Evolutionary conservation across 2,329 filamentous ascomycete species (phyloP), one percentile per base, ranked within the genome.

Genomic region (Cercospora janseana): DNA sequence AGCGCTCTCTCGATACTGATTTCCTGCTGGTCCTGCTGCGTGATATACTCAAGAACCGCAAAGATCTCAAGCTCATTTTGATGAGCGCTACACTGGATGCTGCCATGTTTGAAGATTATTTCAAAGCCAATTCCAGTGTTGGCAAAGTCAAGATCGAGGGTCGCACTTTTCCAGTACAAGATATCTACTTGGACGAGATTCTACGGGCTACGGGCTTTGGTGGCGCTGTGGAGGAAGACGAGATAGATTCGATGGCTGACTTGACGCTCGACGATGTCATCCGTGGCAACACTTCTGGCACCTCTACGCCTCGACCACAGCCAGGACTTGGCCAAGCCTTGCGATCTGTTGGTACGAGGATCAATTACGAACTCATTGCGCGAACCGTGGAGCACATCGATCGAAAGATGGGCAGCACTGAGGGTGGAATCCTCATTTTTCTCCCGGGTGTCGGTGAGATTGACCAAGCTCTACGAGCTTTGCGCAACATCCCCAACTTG

Each of bases 1-100:
- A 98, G 69, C 83, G 92, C 47, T 95, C 88, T 70, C 75, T 98
- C 7, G 93, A 97, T 64, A 96, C 91, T 0, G 92, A 98, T 67
- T 96, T 98, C 64, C 75, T 97, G 7, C 78, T 98, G 45, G 90
- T 91, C 34, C 79, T 98, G 43, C 75, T 98, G 26, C 82, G 89
- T 48, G 87, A 95, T 66, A 88, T 95, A 5, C 70, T 96, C 57
- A 80, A 79, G 51, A 76, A 78, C 58, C 80, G 87, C 41, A 85
- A 83, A 61, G 87, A 94, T 56, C 78, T 97, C 28, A 95, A 92
- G 68, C 79, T 97, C 31, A 83, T 98, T 9, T 76, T 98, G 27
- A 98, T 98, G 93, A 95, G 89, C 69, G 92, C 92, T 2, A 98
- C 92, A 0, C 80, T 97, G 3, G 91, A 98, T 69, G 90, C 92